Conservation (phyloP, 257 asterid species). For the Salvia rosmarinus region DNA sequence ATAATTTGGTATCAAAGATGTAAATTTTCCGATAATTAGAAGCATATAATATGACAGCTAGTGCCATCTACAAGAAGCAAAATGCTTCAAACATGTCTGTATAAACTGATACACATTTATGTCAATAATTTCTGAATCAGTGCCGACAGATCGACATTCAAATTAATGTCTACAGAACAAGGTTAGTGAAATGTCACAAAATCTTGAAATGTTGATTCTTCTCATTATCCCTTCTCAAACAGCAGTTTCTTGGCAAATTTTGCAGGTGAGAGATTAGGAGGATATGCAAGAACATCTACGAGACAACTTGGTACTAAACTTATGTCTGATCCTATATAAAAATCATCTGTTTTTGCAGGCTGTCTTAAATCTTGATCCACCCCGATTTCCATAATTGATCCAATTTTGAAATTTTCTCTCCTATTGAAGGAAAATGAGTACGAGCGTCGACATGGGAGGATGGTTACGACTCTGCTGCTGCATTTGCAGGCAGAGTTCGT, state of each 20-base stretch:
- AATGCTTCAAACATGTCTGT: neutral
- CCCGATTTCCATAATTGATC: neutral
- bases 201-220: neutral
- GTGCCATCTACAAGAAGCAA: no score
- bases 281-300: neutral
- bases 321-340: neutral
- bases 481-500: neutral
- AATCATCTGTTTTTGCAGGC: neutral
- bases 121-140: conserved; percentile 21
- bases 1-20: no score
- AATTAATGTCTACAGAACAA: neutral
- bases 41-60: neutral
- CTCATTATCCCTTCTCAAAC: neutral
- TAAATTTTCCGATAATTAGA: neutral
- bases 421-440: neutral
- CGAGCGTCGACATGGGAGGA: neutral
- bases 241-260: neutral
- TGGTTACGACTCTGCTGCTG: neutral
- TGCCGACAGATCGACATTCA: neutral
- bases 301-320: conserved; percentile 2
- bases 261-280: conserved; percentile 24
- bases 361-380: no score
- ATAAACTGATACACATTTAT: neutral
- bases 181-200: conserved; percentile 20
- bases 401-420: neutral